Base-by-base conservation (phyloP, 179 eudicot species). In the Corrigiola litoralis region DNA sequence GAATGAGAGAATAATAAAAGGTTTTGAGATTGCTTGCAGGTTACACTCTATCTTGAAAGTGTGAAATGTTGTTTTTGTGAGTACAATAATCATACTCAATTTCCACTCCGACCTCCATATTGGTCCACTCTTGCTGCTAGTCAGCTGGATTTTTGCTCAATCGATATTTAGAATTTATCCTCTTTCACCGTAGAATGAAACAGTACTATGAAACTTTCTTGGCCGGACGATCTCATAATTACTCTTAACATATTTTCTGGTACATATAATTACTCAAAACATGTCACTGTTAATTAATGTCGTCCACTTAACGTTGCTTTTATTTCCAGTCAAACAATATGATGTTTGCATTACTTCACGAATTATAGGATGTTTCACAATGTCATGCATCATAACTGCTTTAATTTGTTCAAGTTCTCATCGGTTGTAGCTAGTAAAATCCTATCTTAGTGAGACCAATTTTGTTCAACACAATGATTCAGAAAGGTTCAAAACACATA, bases 11-110 rank as follows among this genome's bases (percentile, higher is more conserved):
- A 63, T 48, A 48, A 63, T 23, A 36, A 48, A 62, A 33, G 41
- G 25, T 33, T 48, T 38, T 5, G 59, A 65, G 69, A 53, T 65
- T 65, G 61, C 69, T 65, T 65, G 47, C 31, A 65, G 53, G 69
- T 53, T 65, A 65, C 69, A 52, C 49, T 27, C 42, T 41, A 4
- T 13, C 14, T 53, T 17, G 5, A 28, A 17, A 54, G 61, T 41
- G 62, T 40, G 11, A 54, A 66, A 65, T 53, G 25, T 44, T 54
- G 25, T 5, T 29, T 21, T 38, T 16, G 48, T 28, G 20, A 52
- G 33, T 65, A 52, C n/a, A 65, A 37, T 56, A 52, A 65, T 40
- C 49, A 51, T 51, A 32, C 29, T 46, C 8, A 23, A 21, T 2
- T 17, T 40, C n/a, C 31, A 17, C 41, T 27, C 12, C 41, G 23